Base-by-base conservation (phyloP, 257 asterid species). In the Parsonsia alboflavescens region DNA sequence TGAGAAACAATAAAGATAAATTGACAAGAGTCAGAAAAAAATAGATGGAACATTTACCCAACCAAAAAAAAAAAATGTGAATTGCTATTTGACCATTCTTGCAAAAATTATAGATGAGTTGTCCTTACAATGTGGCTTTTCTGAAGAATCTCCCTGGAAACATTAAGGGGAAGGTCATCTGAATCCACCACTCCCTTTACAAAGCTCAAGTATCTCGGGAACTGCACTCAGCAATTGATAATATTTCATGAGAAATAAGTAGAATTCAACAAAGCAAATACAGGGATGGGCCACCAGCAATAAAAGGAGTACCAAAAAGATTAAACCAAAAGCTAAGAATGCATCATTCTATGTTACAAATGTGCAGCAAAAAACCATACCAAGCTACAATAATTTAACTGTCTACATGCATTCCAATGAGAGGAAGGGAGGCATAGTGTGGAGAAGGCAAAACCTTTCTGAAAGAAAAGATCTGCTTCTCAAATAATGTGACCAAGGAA, bases 151-250 rank as follows among this genome's bases (percentile, higher is more conserved):
- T 95, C 99, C 79, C 99, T 83, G 21, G 99, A 95, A 83, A 95
- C 99, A 44, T 95, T 95, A 67, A 95, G 98, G 48, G 99, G 98
- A 80, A 95, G 97, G 76, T 95, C 99, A 75, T 95, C 92, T 10
- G 99, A 95, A 84, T 95, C 99, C 82, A 95, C 91, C 79, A 95
- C 96, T 41, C 98, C 99, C 88, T 83, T 95, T 76, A 95, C 98
- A 76, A 95, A 95, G 93, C 99, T 92, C 86, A 95, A 79, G 92
- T 95, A 95, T 79, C 99, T 90, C 6, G 99, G 98, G 80, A 95
- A 95, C 99, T 95, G 87, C 87, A 73, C 46, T 36, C 28, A 33
- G 15, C 28, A 64, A 87, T 80, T 63, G 52, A 30, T 21, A 33
- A 72, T 73, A 78, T 33, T 36, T 16, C 12, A 50, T 48, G 6